A percentile compares a stretch with the other conserved stretches of the same genome.
These are phyloP conservation scores for Curvularia spicifera DNA, from an alignment of 2,329 filamentous ascomycete genomes.

Conservation along the genomic window DNA sequence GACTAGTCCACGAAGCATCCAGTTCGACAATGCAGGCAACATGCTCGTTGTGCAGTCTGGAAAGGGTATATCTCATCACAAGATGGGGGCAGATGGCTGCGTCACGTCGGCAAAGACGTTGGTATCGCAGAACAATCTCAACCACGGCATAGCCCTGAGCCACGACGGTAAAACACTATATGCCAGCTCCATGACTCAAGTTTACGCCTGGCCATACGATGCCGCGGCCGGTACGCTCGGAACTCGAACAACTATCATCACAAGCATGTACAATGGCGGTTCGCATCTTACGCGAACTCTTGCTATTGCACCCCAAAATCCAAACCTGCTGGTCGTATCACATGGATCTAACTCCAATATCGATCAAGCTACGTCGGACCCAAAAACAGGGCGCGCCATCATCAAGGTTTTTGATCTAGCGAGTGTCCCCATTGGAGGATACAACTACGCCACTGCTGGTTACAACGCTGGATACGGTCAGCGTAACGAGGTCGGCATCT, in stretches of 20 bases:
- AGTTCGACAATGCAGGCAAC: slow-evolving; percentile 42
- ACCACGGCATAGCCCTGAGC: slow-evolving; percentile 59
- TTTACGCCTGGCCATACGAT: slow-evolving; percentile 70
- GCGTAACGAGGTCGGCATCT: slow-evolving; percentile 72
- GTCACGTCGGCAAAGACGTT: slow-evolving; percentile 42
- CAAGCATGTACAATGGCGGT: slow-evolving; percentile 64
- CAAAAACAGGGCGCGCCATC: slow-evolving; percentile 65
- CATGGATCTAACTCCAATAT: slow-evolving; percentile 69
- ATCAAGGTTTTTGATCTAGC: slow-evolving; percentile 66
- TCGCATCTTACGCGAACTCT: slow-evolving; percentile 70
- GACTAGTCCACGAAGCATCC: slow-evolving; percentile 41
- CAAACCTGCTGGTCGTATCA: slow-evolving; percentile 67
- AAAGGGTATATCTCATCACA: slow-evolving; percentile 44
- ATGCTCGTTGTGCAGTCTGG: slow-evolving; percentile 45
- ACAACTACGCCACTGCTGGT: slow-evolving; percentile 60
- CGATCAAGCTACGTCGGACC: slow-evolving; percentile 59
- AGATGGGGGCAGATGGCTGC: slow-evolving; percentile 38
- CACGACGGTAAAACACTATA: slow-evolving; percentile 57
- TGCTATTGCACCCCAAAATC: slow-evolving; percentile 61
- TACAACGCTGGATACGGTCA: slow-evolving; percentile 68
- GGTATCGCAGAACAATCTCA: slow-evolving; percentile 48
- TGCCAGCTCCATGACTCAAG: slow-evolving; percentile 62
- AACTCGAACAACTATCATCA: slow-evolving; percentile 61
- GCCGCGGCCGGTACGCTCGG: slow-evolving; percentile 55
- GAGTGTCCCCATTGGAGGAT: slow-evolving; percentile 47